Conservation (phyloP, 2,329 filamentous ascomycete genomes). For the Cytospora leucostoma region DNA sequence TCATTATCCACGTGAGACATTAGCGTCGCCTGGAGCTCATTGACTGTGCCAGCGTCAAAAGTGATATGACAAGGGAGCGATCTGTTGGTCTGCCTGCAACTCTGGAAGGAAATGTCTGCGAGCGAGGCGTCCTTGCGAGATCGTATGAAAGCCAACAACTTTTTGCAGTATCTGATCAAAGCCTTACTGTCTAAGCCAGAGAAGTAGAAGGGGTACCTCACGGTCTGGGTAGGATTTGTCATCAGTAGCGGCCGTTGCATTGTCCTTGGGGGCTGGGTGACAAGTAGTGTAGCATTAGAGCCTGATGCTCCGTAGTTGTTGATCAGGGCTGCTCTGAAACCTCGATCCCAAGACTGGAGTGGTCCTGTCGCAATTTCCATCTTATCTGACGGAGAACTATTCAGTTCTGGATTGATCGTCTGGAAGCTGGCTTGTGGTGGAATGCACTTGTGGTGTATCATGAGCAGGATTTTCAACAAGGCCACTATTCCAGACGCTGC, state of each 20-base stretch:
- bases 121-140: background rate
- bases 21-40: background rate
- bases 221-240: background rate
- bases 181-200: background rate
- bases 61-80: background rate
- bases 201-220: background rate
- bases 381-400: constrained; percentile 30
- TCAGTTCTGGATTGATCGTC: constrained; percentile 26
- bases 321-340: constrained; percentile 31
- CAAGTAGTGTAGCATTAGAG: constrained; percentile 33
- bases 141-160: background rate
- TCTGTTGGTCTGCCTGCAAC: background rate
- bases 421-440: constrained; percentile 39
- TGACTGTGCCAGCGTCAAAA: background rate
- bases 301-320: constrained; percentile 43
- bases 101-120: background rate
- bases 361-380: constrained; percentile 30
- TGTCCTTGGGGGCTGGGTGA: constrained; percentile 22
- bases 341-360: constrained; percentile 30
- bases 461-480: constrained; percentile 38
- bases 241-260: background rate
- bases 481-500: constrained; percentile 16
- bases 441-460: constrained; percentile 34
- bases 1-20: background rate
- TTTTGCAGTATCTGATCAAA: background rate